A percentile compares a stretch with the other conserved stretches of the same genome.
These are phyloP conservation scores for Scedosporium apiospermum DNA, from an alignment of 2,329 filamentous ascomycete genomes.

Conservation along the genomic window DNA sequence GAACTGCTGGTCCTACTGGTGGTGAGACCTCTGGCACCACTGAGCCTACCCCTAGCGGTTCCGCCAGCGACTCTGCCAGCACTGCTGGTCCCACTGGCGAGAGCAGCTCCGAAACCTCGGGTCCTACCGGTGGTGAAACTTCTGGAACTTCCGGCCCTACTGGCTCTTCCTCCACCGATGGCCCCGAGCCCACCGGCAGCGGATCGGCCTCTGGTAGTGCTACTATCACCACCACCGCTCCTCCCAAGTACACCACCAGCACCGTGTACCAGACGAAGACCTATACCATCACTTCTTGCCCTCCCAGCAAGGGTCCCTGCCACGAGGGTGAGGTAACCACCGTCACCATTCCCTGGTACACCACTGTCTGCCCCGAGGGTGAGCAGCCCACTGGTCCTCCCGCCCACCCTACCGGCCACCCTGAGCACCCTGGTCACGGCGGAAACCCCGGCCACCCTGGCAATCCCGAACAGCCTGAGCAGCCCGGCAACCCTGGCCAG, in stretches of 20 bases:
- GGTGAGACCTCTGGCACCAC: conserved; percentile 6
- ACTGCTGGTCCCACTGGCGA: neutral
- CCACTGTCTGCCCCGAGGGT: conserved; percentile 31
- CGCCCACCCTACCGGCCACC: neutral
- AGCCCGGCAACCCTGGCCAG: neutral
- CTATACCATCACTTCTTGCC: conserved; percentile 23
- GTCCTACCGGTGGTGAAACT: neutral
- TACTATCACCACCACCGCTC: neutral
- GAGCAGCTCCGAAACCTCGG: neutral
- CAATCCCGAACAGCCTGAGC: neutral
- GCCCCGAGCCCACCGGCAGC: too few species aligned
- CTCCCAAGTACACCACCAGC: conserved; percentile 15
- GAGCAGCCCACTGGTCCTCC: neutral
- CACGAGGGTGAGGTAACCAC: conserved; percentile 21
- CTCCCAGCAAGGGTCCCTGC: conserved; percentile 18
- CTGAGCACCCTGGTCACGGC: neutral
- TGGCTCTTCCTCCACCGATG: too few species aligned
- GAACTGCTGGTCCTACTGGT: conserved; percentile 9
- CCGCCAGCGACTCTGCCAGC: neutral
- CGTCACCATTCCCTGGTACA: conserved; percentile 16
- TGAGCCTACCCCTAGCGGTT: conserved; percentile 6
- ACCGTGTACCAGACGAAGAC: conserved; percentile 17
- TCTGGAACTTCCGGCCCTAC: neutral
- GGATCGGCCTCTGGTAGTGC: too few species aligned
- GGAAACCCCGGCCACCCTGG: neutral